These are phyloP conservation scores for Solioccasus polychromus DNA, from an alignment of 768 basidiomycete species.

Conservation along the genomic window DNA sequence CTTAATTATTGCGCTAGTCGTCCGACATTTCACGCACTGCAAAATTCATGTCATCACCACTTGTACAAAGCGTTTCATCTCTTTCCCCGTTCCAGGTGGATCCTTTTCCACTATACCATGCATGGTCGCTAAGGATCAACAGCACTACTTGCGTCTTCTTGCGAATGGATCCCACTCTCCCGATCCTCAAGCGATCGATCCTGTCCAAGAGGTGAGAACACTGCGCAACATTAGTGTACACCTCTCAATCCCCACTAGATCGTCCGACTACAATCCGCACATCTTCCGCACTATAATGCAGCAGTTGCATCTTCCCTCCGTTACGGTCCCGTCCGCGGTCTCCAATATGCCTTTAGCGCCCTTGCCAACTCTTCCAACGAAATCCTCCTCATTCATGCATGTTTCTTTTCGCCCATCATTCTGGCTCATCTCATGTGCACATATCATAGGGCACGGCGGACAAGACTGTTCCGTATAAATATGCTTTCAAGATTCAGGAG, in stretches of 20 bases:
- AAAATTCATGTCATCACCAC: conserved; percentile 74
- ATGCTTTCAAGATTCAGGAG: conserved; percentile 28
- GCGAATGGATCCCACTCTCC: conserved; percentile 33
- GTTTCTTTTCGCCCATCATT: conserved; percentile 13
- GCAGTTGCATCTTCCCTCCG: conserved; percentile 76
- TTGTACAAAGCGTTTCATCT: conserved; percentile 65
- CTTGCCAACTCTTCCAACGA: conserved; percentile 45
- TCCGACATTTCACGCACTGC: conserved; percentile 63
- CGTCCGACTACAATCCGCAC: conserved; percentile 74
- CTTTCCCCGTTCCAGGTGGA: conserved; percentile 58
- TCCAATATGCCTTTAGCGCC: conserved; percentile 49
- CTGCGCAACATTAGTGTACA: neutral
- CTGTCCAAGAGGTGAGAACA: conserved; percentile 43
- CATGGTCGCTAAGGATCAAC: neutral
- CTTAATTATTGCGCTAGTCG: neutral
- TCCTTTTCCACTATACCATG: conserved; percentile 1
- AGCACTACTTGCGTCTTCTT: conserved; percentile 54
- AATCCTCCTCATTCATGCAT: conserved; percentile 65
- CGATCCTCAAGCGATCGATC: conserved; percentile 23
- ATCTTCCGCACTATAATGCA: conserved; percentile 69
- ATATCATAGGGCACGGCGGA: conserved; percentile 31
- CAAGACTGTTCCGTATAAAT: conserved; percentile 33
- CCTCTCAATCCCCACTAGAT: conserved; percentile 40
- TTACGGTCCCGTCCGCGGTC: conserved; percentile 68
- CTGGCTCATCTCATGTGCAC: neutral